Percentiles rank a stretch among this genome's conserved stretches.
Evolutionary conservation across 768 basidiomycete genomes (phyloP).

Genomic region (Lactarius quietus): DNA sequence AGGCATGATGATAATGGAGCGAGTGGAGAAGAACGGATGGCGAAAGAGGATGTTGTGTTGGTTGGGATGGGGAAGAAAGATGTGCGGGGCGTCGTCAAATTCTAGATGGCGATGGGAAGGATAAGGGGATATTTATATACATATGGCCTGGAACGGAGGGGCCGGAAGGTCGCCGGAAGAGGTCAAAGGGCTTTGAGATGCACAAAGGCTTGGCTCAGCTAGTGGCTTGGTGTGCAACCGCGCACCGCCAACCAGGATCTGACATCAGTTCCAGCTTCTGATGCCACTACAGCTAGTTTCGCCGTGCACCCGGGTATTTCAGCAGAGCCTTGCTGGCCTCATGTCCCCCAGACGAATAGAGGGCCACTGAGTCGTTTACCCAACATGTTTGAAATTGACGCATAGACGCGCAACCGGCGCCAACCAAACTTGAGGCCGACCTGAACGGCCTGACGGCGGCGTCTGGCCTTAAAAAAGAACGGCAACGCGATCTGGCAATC

Average conservation of each 20-base stretch:
- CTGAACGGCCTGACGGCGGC: slow-evolving; percentile 22
- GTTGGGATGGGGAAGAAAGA: slow-evolving; percentile 15
- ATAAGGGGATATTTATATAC: slow-evolving; percentile 24
- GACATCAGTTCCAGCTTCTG: slow-evolving; percentile 20
- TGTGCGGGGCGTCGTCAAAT: slow-evolving; percentile 6
- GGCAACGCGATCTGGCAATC: slow-evolving; percentile 22
- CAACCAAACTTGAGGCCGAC: slow-evolving; percentile 22
- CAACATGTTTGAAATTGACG: slow-evolving; percentile 19
- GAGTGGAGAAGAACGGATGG: slow-evolving; percentile 5
- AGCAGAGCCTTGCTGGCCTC: slow-evolving; percentile 13
- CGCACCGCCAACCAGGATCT: slow-evolving; percentile 9
- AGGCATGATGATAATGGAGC: slow-evolving; percentile 30
- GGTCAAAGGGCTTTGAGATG: slow-evolving; percentile 15
- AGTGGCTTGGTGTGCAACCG: background rate
- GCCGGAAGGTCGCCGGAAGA: slow-evolving; percentile 20
- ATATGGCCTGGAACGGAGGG: slow-evolving; percentile 18
- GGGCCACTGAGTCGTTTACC: slow-evolving; percentile 5
- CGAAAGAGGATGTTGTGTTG: background rate
- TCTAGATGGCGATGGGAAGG: slow-evolving; percentile 11
- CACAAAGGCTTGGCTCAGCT: slow-evolving; percentile 5
- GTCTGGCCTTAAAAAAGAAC: slow-evolving; percentile 21
- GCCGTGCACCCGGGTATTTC: slow-evolving; percentile 11
- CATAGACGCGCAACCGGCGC: slow-evolving; percentile 11
- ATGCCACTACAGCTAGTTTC: background rate
- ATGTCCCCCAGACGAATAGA: slow-evolving; percentile 11